Conservation (phyloP, 805 yeast species). For the Lachancea quebecensis region DNA sequence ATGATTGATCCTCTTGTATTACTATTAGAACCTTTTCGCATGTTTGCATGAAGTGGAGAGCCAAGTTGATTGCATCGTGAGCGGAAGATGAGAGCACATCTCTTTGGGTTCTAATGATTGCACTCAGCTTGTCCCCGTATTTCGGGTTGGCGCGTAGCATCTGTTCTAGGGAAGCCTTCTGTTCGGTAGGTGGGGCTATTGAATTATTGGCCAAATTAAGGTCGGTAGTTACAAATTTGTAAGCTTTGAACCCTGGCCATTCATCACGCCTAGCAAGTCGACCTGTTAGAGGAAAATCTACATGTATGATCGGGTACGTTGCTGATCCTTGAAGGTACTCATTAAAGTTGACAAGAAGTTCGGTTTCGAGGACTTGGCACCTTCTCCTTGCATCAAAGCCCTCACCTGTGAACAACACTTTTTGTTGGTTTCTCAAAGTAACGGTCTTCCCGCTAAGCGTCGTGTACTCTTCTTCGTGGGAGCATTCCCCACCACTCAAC, state of each 20-base stretch:
- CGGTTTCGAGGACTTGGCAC: constrained; percentile 39
- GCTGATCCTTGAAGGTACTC: constrained; percentile 54
- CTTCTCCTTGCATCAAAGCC: constrained; percentile 47
- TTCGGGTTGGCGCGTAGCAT: constrained; percentile 5
- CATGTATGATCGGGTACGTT: constrained; percentile 47
- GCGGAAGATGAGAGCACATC: not conserved
- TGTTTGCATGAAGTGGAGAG: not conserved
- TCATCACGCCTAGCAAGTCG: constrained; percentile 22
- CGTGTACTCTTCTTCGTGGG: constrained; percentile 30
- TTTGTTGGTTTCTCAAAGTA: constrained; percentile 42
- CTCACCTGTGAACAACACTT: constrained; percentile 46
- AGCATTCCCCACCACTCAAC: constrained; percentile 26
- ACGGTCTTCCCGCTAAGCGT: constrained; percentile 54
- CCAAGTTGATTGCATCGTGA: not conserved
- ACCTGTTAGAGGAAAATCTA: constrained; percentile 52
- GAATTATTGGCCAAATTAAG: not conserved
- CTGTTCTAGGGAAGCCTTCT: constrained; percentile 8
- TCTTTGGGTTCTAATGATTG: constrained; percentile 2
- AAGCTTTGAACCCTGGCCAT: constrained; percentile 6
- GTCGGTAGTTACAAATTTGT: not conserved
- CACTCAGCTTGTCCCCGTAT: constrained; percentile 3
- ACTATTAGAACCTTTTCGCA: constrained; percentile 1
- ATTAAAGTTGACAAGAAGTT: constrained; percentile 48
- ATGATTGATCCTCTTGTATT: constrained; percentile 2
- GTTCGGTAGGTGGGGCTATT: not conserved